phyloP scores from a whole-genome alignment of 176 grass and related monocot species.

The Melocanna baccifera region DNA sequence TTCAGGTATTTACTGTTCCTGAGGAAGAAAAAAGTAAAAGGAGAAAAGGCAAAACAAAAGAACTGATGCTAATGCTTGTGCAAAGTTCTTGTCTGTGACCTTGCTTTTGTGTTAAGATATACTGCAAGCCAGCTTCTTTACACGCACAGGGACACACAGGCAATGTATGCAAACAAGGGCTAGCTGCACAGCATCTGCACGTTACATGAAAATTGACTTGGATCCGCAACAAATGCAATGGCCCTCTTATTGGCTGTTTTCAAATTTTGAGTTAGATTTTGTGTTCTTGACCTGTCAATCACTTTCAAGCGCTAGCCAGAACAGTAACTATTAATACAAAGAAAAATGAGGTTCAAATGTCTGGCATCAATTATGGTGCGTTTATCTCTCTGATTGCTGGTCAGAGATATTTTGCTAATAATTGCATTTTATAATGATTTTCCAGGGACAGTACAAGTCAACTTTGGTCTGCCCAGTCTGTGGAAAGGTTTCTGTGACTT shows the following conservation, averaged over 20 bases:
- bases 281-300: background rate
- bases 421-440: conserved; percentile 10
- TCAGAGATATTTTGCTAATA: conserved; percentile 5
- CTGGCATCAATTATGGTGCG: background rate
- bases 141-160: background rate
- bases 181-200: background rate
- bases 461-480: conserved; percentile 97
- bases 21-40: background rate
- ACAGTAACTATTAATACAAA: background rate
- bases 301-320: conserved; percentile 6
- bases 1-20: background rate
- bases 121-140: background rate
- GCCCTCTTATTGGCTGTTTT: background rate
- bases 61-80: background rate
- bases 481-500: conserved; percentile 95
- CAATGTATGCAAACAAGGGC: background rate
- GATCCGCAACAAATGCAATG: background rate
- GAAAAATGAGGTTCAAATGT: background rate
- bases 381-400: conserved; percentile 24
- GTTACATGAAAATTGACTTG: background rate
- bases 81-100: background rate
- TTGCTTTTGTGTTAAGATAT: conserved; percentile 4
- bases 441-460: conserved; percentile 97
- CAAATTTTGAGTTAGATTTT: background rate
- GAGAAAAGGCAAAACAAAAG: background rate